phyloP scores from a whole-genome alignment of 495 filamentous ascomycete genomes.

The Tuber microsphaerosporum region DNA sequence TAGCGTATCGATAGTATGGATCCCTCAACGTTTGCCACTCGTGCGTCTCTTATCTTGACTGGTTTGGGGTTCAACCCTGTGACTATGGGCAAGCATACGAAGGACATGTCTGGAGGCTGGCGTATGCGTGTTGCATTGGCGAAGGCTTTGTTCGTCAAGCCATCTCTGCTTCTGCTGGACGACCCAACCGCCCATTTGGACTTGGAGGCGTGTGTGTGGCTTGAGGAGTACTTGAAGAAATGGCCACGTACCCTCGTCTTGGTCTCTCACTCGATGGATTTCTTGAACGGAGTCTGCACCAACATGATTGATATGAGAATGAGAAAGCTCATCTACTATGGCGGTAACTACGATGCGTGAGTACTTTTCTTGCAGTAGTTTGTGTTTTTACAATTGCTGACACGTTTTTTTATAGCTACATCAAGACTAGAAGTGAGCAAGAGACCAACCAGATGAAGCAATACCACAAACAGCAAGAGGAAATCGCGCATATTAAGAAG shows the following conservation, averaged over 20 bases:
- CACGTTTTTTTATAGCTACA: constrained; percentile 49
- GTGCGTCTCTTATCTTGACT: constrained; percentile 91
- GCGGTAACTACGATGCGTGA: constrained; percentile 94
- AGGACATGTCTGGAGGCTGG: constrained; percentile 99
- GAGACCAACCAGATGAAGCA: constrained; percentile 98
- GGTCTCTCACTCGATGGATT: constrained; percentile 96
- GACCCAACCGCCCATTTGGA: constrained; percentile 99
- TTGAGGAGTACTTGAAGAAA: constrained; percentile 99
- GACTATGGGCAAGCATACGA: constrained; percentile 97
- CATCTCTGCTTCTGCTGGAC: constrained; percentile 87
- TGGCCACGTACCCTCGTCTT: constrained; percentile 97
- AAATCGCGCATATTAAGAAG: constrained; percentile 99
- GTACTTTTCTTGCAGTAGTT: constrained; percentile 15
- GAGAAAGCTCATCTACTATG: constrained; percentile 91
- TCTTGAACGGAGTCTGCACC: constrained; percentile 97
- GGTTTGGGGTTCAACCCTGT: constrained; percentile 98
- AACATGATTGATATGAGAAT: constrained; percentile 97
- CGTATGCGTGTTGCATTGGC: constrained; percentile 97
- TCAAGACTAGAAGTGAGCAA: constrained; percentile 89
- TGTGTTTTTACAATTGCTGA: neutral
- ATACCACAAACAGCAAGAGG: constrained; percentile 97
- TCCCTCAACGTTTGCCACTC: constrained; percentile 96
- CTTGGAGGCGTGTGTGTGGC: constrained; percentile 98
- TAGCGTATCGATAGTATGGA: constrained; percentile 99
- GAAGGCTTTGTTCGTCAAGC: constrained; percentile 98